Conservation (phyloP, 441 rosid species). For the Hura crepitans region DNA sequence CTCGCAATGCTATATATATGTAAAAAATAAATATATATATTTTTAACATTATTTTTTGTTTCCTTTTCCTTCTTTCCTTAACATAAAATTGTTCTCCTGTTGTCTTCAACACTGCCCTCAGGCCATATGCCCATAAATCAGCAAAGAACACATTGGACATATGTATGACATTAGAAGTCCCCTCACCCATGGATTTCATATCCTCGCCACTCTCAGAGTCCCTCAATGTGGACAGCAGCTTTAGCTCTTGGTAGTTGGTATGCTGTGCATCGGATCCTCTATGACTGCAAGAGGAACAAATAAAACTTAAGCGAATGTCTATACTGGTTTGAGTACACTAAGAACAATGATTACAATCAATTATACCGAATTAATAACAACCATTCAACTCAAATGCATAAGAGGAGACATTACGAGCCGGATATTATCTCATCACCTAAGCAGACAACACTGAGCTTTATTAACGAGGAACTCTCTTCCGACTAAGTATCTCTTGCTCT, state of each 20-base stretch:
- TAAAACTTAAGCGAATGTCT: not conserved
- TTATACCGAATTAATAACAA: conserved; percentile 12
- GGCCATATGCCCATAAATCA: conserved; percentile 19
- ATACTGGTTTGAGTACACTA: not conserved
- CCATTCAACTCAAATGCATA: conserved; percentile 11
- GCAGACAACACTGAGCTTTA: conserved; percentile 8
- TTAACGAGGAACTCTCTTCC: conserved; percentile 80
- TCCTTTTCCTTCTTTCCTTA: not conserved
- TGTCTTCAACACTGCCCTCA: conserved; percentile 12
- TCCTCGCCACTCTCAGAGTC: not conserved
- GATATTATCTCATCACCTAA: conserved; percentile 9
- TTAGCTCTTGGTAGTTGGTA: conserved; percentile 1
- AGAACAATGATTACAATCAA: not conserved
- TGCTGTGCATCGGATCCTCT: conserved; percentile 14
- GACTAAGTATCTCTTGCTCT: conserved; percentile 90
- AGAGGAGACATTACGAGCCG: conserved; percentile 27
- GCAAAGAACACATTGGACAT: conserved; percentile 14
- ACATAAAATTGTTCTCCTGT: conserved; percentile 4
- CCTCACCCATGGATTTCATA: not conserved
- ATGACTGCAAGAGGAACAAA: conserved; percentile 20
- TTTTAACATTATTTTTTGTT: too few species aligned
- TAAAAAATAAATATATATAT: not conserved
- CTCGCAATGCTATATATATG: conserved; percentile 1
- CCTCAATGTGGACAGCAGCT: conserved; percentile 15
- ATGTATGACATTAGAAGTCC: conserved; percentile 10